Base-by-base conservation (phyloP, 805 yeast species). In the Saccharomycopsis sp. region DNA sequence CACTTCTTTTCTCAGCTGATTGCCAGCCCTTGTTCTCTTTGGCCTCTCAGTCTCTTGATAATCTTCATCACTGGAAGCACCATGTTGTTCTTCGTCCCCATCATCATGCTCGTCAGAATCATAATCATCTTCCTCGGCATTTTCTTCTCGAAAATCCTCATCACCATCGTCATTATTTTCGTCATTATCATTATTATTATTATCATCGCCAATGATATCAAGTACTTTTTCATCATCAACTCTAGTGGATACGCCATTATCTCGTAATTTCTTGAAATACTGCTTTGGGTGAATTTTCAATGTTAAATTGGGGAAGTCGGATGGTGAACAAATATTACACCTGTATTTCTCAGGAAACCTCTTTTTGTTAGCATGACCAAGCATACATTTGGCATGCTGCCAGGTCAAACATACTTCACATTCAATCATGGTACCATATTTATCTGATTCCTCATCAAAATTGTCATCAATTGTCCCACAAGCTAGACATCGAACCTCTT, bases 371-470 rank as follows among this genome's bases (percentile, higher is more conserved):
- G 56, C 52, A 4, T 63, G 57, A 35, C 62, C 68, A 21, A 80
- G 71, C 74, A 80, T 68, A 59, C 89, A 82, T 44, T 57, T 62
- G 26, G 74, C 72, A 56, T 82, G 89, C 56, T 82, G 88, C 88
- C 88, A 82, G 2, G 86, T 74, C 37, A 68, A 60, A 56, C 89
- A 82, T 5, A 61, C 53, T 22, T 78, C 85, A 60, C 89, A 82
- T 54, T 77, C 77, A 22, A 81, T 71, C 83, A 80, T 79, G 9
- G 65, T 66, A 11, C 83, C 78, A 1, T 60, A 59, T 49, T 78
- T 85, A 3, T 68, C 70, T 0, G 16, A n/a, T 4, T 40, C 41
- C 49, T 72, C 82, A 53, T 79, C 67, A 56, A 76, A 79, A 50
- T 76, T 79, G 14, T 62, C 69, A 45, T 74, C 75, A 17, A 68